Conservation (phyloP, 2,329 filamentous ascomycete species). For the Magnaporthiopsis rhizophila region DNA sequence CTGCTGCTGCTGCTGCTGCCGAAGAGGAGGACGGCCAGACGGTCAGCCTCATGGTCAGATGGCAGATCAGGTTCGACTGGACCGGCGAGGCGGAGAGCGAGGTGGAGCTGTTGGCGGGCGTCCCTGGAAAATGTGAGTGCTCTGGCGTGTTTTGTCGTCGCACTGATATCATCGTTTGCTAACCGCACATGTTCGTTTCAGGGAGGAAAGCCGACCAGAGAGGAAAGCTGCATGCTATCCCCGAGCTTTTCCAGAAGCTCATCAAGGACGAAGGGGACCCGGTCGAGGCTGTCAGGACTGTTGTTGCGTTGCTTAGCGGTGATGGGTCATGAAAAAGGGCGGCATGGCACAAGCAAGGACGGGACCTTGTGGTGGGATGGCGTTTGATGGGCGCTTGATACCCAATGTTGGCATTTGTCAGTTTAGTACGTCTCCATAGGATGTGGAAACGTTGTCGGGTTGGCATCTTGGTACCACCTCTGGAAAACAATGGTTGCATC, state of each 20-base stretch:
- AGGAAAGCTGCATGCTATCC: slow-evolving; percentile 48
- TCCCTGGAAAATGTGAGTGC: slow-evolving; percentile 57
- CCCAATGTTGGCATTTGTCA: neutral
- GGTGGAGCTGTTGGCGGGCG: slow-evolving; percentile 44
- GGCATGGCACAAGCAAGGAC: slow-evolving; percentile 9
- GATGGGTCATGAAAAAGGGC: slow-evolving; percentile 17
- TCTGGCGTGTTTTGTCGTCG: neutral
- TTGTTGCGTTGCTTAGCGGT: slow-evolving; percentile 52
- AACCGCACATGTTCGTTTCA: slow-evolving; percentile 20
- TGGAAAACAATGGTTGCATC: neutral
- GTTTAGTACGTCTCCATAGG: neutral
- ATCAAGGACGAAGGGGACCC: slow-evolving; percentile 47
- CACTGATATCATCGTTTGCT: slow-evolving; percentile 1
- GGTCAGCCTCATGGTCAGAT: slow-evolving; percentile 46
- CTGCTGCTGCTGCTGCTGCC: no score
- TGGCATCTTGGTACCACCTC: neutral
- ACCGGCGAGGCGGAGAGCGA: slow-evolving; percentile 60
- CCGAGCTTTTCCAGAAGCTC: slow-evolving; percentile 52
- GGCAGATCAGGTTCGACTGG: slow-evolving; percentile 63
- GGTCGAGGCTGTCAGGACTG: slow-evolving; percentile 46
- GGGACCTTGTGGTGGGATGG: neutral
- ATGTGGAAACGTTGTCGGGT: neutral
- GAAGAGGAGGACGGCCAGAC: slow-evolving; percentile 20
- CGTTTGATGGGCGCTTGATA: neutral
- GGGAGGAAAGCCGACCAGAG: slow-evolving; percentile 53